These are phyloP conservation scores for Sinapis alba DNA, from an alignment of 441 rosid genomes.

Conservation along the genomic window DNA sequence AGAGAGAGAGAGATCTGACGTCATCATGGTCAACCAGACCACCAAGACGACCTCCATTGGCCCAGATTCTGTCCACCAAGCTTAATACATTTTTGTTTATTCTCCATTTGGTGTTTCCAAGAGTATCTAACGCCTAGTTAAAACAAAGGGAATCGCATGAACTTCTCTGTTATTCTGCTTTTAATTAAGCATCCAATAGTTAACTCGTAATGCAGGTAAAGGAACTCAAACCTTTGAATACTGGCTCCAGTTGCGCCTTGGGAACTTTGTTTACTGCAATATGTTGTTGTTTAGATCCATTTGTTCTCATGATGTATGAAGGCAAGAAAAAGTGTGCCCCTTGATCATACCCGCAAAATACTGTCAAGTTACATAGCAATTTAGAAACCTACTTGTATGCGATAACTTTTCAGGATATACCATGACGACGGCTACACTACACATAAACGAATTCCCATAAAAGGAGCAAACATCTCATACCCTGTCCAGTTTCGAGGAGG, in stretches of 20 bases:
- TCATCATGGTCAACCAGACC: conserved; percentile 92
- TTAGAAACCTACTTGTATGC: conserved; percentile 19
- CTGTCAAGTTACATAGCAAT: conserved; percentile 37
- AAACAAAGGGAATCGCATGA: conserved; percentile 31
- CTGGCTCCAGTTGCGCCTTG: conserved; percentile 57
- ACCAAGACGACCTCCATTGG: conserved; percentile 78
- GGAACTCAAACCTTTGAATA: too few relatives aligned
- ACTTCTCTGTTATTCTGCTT: conserved; percentile 15
- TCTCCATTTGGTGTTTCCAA: conserved; percentile 96
- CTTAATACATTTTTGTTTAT: conserved; percentile 78
- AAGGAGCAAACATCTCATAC: conserved; percentile 49
- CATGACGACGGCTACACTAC: conserved; percentile 20
- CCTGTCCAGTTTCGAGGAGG: conserved; percentile 94
- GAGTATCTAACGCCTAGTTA: conserved; percentile 87
- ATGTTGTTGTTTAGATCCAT: conserved; percentile 92
- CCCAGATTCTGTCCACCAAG: conserved; percentile 92
- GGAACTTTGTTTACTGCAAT: conserved; percentile 63
- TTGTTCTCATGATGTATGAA: conserved; percentile 86
- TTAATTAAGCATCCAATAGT: not conserved
- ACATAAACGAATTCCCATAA: conserved; percentile 8
- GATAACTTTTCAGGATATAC: conserved; percentile 19
- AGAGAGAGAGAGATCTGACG: conserved; percentile 53
- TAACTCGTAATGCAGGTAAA: too few relatives aligned
- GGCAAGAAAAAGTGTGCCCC: conserved; percentile 94
- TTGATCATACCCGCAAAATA: conserved; percentile 69